Percentiles rank a stretch among this genome's conserved stretches.
Evolutionary conservation across 371 early-diverging fungal genomes (phyloP).

Genomic region (Racocetra persica): DNA sequence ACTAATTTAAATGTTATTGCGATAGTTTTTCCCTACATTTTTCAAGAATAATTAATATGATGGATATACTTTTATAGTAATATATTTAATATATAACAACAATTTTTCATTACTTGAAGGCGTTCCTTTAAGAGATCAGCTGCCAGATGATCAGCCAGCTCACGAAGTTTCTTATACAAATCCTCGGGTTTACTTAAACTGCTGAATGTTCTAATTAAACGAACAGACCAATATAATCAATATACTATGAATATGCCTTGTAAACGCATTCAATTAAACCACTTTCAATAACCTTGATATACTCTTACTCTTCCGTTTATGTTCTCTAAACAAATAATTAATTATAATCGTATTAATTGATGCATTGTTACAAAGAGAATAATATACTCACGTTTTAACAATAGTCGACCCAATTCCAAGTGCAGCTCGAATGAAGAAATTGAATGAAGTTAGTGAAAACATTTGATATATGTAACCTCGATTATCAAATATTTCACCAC

Average conservation of each 20-base stretch:
- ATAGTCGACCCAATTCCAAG: conserved; percentile 35
- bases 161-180: not conserved
- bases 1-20: conserved; percentile 4
- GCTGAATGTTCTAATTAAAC: conserved; percentile 13
- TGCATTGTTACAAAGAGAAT: not conserved
- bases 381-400: not conserved
- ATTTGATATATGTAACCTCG: not conserved
- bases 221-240: not conserved
- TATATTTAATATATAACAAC: not conserved
- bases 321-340: not conserved
- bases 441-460: conserved; percentile 4
- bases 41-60: not conserved
- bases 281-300: not conserved
- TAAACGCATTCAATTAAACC: not conserved
- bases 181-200: conserved; percentile 12
- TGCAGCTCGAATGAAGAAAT: conserved; percentile 19
- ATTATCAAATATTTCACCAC: conserved; percentile 16
- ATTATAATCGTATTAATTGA: not conserved
- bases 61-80: not conserved
- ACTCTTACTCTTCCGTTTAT: conserved; percentile 31
- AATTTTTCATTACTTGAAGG: not conserved
- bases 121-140: not conserved
- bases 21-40: conserved; percentile 16
- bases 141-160: not conserved
- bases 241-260: too few relatives aligned